Evolutionary conservation across 768 basidiomycete species (phyloP).

Genomic region (Agaricus subrufescens): DNA sequence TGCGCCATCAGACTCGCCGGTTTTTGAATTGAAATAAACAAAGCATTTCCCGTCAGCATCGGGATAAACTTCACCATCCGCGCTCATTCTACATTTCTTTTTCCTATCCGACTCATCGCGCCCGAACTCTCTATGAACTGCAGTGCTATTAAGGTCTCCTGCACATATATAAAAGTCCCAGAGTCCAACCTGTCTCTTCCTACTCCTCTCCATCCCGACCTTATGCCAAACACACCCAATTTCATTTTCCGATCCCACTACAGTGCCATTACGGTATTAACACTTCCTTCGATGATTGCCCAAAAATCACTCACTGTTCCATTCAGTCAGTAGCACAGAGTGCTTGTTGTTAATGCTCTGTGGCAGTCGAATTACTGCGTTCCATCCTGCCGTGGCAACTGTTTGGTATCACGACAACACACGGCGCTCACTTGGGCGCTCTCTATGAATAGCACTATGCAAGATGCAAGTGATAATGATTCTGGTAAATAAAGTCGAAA

Average conservation of each 20-base stretch:
- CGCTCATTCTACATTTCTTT: slow-evolving; percentile 22
- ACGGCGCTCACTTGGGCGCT: slow-evolving; percentile 8
- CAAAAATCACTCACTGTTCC: neutral
- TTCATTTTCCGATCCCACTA: neutral
- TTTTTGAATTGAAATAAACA: slow-evolving; percentile 12
- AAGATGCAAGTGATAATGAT: neutral
- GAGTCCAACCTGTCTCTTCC: neutral
- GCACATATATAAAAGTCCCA: slow-evolving; percentile 5
- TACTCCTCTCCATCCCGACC: neutral
- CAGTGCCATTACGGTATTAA: slow-evolving; percentile 4
- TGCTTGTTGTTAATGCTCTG: neutral
- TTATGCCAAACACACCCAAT: slow-evolving; percentile 1
- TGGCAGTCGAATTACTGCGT: no score
- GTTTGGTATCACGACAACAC: no score
- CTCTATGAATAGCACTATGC: neutral
- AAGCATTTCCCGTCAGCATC: slow-evolving; percentile 29
- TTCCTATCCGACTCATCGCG: slow-evolving; percentile 14
- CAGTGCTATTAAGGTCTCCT: slow-evolving; percentile 1
- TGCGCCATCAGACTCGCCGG: slow-evolving; percentile 10
- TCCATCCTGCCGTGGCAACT: no score
- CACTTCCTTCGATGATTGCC: neutral
- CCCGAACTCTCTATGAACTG: neutral
- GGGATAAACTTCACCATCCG: slow-evolving; percentile 33
- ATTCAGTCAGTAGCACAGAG: neutral
- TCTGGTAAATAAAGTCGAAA: slow-evolving; percentile 4